Evolutionary conservation across 2,329 filamentous ascomycete genomes (phyloP).

Genomic region (Acrocalymma vagum): DNA sequence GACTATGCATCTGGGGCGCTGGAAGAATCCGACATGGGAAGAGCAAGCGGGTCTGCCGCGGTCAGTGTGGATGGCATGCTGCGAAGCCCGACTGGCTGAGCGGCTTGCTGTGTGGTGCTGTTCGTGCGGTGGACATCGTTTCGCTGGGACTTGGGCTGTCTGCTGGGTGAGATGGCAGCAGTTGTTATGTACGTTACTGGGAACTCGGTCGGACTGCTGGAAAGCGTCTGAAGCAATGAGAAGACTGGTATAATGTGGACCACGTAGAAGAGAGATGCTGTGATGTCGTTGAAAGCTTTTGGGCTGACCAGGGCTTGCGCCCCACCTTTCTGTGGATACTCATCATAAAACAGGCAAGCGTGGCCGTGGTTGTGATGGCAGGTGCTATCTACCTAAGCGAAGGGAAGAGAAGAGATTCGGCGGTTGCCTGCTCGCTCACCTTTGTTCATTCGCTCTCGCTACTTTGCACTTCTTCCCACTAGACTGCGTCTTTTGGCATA

Average conservation of each 20-base stretch:
- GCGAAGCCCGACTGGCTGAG: conserved; percentile 23
- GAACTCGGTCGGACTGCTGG: conserved; percentile 28
- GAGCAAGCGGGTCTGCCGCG: conserved; percentile 38
- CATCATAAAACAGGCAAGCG: no score
- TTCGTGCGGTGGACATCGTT: conserved; percentile 21
- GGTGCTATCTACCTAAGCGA: no score
- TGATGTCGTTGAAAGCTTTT: conserved; percentile 27
- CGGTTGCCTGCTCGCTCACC: no score
- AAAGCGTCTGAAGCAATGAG: conserved; percentile 29
- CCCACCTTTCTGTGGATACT: no score
- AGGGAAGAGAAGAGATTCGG: no score
- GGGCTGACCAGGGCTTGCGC: conserved; percentile 6
- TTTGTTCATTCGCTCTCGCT: no score
- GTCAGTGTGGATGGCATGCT: conserved; percentile 18
- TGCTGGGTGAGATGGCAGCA: conserved; percentile 27
- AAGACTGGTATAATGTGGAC: conserved; percentile 23
- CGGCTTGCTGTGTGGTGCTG: conserved; percentile 19
- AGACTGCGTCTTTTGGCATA: no score
- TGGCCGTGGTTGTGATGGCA: no score
- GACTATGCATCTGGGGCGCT: conserved; percentile 31
- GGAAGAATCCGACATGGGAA: conserved; percentile 43
- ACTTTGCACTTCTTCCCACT: no score
- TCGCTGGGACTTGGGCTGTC: conserved; percentile 29
- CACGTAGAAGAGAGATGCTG: conserved; percentile 10
- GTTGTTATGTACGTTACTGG: conserved; percentile 34